Base-by-base conservation (phyloP, 1,139 yeast species). In the Nakaseomyces glabratus region DNA sequence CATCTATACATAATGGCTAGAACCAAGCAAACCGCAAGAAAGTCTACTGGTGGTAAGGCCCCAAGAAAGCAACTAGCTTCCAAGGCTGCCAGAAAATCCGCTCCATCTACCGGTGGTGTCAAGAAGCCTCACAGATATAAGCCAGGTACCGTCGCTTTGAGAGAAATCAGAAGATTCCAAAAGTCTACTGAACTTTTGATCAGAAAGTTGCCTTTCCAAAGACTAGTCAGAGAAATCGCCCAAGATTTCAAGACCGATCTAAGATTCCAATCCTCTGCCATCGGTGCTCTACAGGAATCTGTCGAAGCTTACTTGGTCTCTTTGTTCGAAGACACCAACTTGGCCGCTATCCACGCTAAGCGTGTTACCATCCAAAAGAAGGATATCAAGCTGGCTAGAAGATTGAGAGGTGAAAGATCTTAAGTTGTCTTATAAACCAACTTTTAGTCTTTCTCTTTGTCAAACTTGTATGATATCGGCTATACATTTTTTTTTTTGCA, bases 111-210 rank as follows among this genome's bases (percentile, higher is more conserved):
- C 50, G 96, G 96, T 66, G 97, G 96, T 79, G 96, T 88, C 65
- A 88, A 88, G 88, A 88, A 88, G 76, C 96, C 96, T 55, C 97
- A 88, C 85, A 85, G 97, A 82, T 88, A 86, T 74, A 88, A 86
- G 90, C 97, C 97, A 67, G 97, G 97, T 86, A 88, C 96, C 62
- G 96, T 88, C 62, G 97, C 97, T 58, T 82, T 88, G 65, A 88
- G 96, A 82, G 97, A 88, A 75, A 88, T 88, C 63, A 85, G 96
- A 81, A 85, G 96, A 74, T 88, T 88, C 78, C 96, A 88, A 74
- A 88, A 88, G 71, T 82, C 95, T 48, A 88, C 96, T 60, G 97
- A 88, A 70, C 74, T 88, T 44, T 77, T 88, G 66, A 86, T 88
- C 70, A 85, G 97, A 79, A 86, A 88, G 73, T 77, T 88, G 58